phyloP scores from a whole-genome alignment of 2,329 filamentous ascomycete genomes.

The Ascochyta pisi region DNA sequence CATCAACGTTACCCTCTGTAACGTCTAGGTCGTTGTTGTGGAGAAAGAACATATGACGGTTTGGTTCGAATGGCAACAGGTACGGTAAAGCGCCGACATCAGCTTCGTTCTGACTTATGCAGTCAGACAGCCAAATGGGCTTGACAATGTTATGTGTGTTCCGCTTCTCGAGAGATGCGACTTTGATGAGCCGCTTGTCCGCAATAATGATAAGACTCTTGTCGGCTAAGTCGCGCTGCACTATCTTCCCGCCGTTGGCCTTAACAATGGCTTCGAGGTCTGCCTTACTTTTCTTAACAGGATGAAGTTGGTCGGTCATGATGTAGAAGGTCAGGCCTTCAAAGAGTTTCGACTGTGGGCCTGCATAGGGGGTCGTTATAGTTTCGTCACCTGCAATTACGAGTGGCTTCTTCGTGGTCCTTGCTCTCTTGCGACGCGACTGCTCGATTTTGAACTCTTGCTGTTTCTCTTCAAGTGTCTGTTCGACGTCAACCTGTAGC shows the following conservation, averaged over 20 bases:
- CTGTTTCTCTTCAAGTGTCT: constrained; percentile 74
- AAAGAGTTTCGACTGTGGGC: constrained; percentile 71
- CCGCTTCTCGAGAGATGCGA: constrained; percentile 79
- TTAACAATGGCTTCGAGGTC: constrained; percentile 84
- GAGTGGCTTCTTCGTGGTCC: constrained; percentile 70
- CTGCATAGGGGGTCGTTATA: constrained; percentile 60
- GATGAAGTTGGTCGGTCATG: constrained; percentile 75
- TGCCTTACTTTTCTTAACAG: constrained; percentile 75
- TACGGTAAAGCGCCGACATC: constrained; percentile 61
- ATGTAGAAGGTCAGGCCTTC: constrained; percentile 81
- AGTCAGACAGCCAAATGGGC: constrained; percentile 84
- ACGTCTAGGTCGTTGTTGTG: constrained; percentile 62
- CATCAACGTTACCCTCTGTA: constrained; percentile 71
- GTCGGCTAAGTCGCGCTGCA: constrained; percentile 72
- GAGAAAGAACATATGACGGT: constrained; percentile 75
- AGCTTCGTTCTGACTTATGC: constrained; percentile 67
- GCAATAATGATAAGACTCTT: constrained; percentile 74
- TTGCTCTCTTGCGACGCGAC: constrained; percentile 67
- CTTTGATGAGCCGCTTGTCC: constrained; percentile 81
- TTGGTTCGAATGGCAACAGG: constrained; percentile 70
- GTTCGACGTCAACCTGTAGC: constrained; percentile 71
- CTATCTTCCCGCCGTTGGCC: constrained; percentile 78
- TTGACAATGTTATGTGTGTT: constrained; percentile 75
- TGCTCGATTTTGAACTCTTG: constrained; percentile 73
- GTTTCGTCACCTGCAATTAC: constrained; percentile 72